Conservation (phyloP, 805 yeast species). For the Kodamaea neixiangensis region DNA sequence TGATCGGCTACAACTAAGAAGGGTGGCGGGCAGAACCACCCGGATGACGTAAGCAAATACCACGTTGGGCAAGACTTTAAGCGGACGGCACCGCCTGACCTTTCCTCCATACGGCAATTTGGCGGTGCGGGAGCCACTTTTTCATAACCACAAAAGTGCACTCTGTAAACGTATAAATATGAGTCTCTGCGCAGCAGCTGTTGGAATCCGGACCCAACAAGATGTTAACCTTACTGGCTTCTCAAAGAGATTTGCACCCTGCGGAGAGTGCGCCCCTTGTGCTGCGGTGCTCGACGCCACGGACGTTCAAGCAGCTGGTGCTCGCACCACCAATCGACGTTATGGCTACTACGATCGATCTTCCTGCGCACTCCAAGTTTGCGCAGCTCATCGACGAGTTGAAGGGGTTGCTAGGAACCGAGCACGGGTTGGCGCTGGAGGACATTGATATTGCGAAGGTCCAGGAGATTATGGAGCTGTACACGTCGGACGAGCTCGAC, state of each 20-base stretch:
- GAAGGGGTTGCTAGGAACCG: constrained; percentile 27
- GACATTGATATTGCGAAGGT: constrained; percentile 57
- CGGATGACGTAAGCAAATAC: too few relatives aligned
- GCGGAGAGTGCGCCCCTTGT: neutral
- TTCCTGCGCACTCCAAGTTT: constrained; percentile 13
- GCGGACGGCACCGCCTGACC: too few relatives aligned
- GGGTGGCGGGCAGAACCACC: too few relatives aligned
- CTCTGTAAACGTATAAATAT: neutral
- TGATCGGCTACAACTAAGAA: too few relatives aligned
- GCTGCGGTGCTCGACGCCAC: constrained; percentile 8
- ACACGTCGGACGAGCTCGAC: constrained; percentile 49
- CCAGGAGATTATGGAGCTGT: constrained; percentile 46
- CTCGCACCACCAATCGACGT: constrained; percentile 7
- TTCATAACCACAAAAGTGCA: too few relatives aligned
- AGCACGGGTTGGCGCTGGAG: constrained; percentile 38
- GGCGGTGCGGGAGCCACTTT: too few relatives aligned
- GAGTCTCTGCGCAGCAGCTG: neutral
- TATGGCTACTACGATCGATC: constrained; percentile 9
- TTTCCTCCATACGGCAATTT: too few relatives aligned
- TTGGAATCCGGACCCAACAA: neutral
- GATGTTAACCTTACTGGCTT: constrained; percentile 6
- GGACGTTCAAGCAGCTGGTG: constrained; percentile 8
- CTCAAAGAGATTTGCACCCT: neutral
- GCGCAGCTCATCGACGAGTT: constrained; percentile 30
- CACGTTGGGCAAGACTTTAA: too few relatives aligned